Percentiles rank a stretch among this genome's conserved stretches.
Conservation (phyloP, 163 green algal genomes). For the Scenedesmus sp. region DNA sequence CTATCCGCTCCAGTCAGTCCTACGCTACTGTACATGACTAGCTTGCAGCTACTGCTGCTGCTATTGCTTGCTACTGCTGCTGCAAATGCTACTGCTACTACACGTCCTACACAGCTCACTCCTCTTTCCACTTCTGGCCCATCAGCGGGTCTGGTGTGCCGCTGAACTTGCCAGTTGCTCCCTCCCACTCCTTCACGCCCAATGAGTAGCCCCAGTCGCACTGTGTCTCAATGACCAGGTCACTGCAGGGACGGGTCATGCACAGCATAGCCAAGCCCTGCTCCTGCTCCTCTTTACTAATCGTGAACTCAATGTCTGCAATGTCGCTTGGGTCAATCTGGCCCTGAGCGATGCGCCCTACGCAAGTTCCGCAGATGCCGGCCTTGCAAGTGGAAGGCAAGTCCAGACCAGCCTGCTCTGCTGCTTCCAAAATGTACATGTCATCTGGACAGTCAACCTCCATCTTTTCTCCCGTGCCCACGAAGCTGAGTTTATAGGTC, state of each 20-base stretch:
- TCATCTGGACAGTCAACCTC: slow-evolving; percentile 75
- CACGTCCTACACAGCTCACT: not conserved
- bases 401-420: slow-evolving; percentile 76
- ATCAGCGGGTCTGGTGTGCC: slow-evolving; percentile 74
- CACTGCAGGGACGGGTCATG: slow-evolving; percentile 77
- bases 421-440: slow-evolving; percentile 85
- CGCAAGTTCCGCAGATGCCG: slow-evolving; percentile 86
- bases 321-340: slow-evolving; percentile 81
- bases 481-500: slow-evolving; percentile 76
- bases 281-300: slow-evolving; percentile 76
- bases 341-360: slow-evolving; percentile 72
- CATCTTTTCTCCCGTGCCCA: slow-evolving; percentile 66
- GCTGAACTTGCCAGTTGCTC: slow-evolving; percentile 77
- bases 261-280: slow-evolving; percentile 84
- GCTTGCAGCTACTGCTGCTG: slow-evolving; percentile 5
- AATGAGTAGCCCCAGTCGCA: slow-evolving; percentile 86
- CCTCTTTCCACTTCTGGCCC: slow-evolving; percentile 65
- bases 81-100: not conserved
- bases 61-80: not conserved
- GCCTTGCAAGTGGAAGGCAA: slow-evolving; percentile 81
- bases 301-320: slow-evolving; percentile 80
- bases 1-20: not conserved
- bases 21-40: slow-evolving; percentile 4
- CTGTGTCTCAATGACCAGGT: slow-evolving; percentile 82
- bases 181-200: slow-evolving; percentile 80